Conservation (phyloP, 73 alveolate species). For the Halteria grandinella region DNA sequence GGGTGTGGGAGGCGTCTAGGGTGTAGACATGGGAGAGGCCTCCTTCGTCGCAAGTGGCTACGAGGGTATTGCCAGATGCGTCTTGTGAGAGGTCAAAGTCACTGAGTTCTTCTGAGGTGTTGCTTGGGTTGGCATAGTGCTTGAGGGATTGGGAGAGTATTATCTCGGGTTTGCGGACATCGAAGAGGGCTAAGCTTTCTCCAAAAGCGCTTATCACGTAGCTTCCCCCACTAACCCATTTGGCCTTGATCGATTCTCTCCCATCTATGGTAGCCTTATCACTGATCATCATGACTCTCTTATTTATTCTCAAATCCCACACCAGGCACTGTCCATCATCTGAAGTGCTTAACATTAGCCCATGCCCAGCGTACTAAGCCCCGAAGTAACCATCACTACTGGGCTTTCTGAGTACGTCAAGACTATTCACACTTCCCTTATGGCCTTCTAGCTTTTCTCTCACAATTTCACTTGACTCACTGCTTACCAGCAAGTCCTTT, state of each 20-base stretch:
- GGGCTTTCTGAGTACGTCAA: too few relatives aligned
- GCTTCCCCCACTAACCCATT: background rate
- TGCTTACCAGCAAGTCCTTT: too few relatives aligned
- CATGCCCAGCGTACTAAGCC: too few relatives aligned
- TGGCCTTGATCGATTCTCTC: slow-evolving; percentile 28
- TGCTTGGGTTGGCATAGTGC: too few relatives aligned
- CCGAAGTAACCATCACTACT: too few relatives aligned
- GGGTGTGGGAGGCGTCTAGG: too few relatives aligned
- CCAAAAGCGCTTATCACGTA: slow-evolving; percentile 3
- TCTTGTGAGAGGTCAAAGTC: background rate
- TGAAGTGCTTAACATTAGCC: too few relatives aligned
- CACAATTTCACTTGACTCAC: too few relatives aligned
- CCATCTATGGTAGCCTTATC: background rate
- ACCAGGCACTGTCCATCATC: too few relatives aligned
- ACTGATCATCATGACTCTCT: slow-evolving; percentile 20
- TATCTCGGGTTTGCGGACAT: slow-evolving; percentile 25
- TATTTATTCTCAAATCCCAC: slow-evolving; percentile 40
- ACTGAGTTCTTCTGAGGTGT: slow-evolving; percentile 28
- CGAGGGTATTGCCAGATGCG: background rate
- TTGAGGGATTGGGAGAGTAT: too few relatives aligned
- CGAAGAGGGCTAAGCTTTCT: slow-evolving; percentile 3
- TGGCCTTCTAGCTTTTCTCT: too few relatives aligned
- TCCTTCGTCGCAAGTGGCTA: slow-evolving; percentile 35
- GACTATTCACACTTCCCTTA: too few relatives aligned
- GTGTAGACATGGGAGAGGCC: background rate